phyloP scores from a whole-genome alignment of 176 grass and related monocot genomes.

The Alloteropsis semialata region DNA sequence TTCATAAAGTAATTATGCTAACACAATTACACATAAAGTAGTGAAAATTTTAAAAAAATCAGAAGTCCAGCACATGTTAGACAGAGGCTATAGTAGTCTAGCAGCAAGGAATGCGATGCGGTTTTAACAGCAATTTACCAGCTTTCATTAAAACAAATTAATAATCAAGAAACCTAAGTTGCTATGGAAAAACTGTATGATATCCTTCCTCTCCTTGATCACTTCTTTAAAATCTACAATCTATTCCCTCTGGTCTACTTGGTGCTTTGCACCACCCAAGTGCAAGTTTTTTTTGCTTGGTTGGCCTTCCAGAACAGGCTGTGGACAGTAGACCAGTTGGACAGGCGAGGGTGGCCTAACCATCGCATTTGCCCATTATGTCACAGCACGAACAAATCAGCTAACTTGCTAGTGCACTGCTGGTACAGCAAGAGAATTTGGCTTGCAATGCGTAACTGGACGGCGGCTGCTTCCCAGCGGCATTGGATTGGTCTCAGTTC shows the following conservation, averaged over 20 bases:
- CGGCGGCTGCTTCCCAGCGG: too few relatives aligned
- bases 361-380: too few relatives aligned
- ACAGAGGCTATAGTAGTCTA: background rate
- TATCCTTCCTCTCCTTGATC: slow-evolving; percentile 33
- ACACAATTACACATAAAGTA: slow-evolving; percentile 17
- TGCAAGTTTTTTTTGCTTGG: too few relatives aligned
- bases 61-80: background rate
- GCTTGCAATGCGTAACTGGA: too few relatives aligned
- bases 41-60: slow-evolving; percentile 12
- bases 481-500: too few relatives aligned
- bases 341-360: too few relatives aligned
- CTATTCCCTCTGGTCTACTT: background rate
- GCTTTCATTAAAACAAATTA: slow-evolving; percentile 13
- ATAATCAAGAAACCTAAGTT: background rate
- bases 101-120: slow-evolving; percentile 14
- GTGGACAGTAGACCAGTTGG: too few relatives aligned
- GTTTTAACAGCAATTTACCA: background rate
- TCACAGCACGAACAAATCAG: too few relatives aligned
- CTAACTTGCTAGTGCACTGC: too few relatives aligned
- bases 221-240: slow-evolving; percentile 49
- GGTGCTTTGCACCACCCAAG: too few relatives aligned
- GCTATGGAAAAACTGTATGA: background rate
- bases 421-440: too few relatives aligned
- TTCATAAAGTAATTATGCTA: background rate
- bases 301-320: too few relatives aligned